Percentiles rank a stretch among this genome's conserved stretches.
These are phyloP conservation scores for Vigna angularis DNA, from an alignment of 306 rosid genomes.

Conservation along the genomic window DNA sequence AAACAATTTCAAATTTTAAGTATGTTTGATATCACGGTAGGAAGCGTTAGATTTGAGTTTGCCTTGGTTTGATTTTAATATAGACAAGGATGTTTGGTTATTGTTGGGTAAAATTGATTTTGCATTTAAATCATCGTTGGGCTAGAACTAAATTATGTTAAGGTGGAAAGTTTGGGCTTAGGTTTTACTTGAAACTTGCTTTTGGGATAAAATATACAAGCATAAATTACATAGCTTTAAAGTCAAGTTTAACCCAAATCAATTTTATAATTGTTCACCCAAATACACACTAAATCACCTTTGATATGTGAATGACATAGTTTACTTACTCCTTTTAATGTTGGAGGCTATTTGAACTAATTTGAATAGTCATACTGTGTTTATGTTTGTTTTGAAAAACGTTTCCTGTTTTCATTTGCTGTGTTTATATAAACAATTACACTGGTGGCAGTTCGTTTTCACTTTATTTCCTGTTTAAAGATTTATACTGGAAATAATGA, in stretches of 20 bases:
- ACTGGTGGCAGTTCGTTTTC: not conserved
- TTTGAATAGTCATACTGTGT: not conserved
- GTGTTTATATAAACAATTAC: not conserved
- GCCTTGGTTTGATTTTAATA: not conserved
- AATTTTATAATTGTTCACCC: not conserved
- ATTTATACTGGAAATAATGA: not conserved
- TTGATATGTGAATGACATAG: conserved; percentile 12
- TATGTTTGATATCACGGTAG: not conserved
- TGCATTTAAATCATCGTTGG: not conserved
- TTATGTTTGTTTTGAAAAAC: not conserved
- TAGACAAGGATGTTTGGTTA: not conserved
- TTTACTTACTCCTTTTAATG: conserved; percentile 4
- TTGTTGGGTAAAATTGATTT: not conserved
- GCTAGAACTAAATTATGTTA: not conserved
- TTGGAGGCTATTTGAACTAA: conserved; percentile 21
- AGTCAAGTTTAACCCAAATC: not conserved
- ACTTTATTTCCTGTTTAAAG: not conserved
- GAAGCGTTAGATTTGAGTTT: not conserved
- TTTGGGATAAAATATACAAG: not conserved
- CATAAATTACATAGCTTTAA: not conserved
- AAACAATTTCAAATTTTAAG: not conserved
- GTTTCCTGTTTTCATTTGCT: not conserved
- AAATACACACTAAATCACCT: not conserved
- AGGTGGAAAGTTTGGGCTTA: not conserved
- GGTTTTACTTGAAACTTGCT: not conserved